These are phyloP conservation scores for Lolium rigidum DNA, from an alignment of 176 grass and related monocot species.

Conservation along the genomic window DNA sequence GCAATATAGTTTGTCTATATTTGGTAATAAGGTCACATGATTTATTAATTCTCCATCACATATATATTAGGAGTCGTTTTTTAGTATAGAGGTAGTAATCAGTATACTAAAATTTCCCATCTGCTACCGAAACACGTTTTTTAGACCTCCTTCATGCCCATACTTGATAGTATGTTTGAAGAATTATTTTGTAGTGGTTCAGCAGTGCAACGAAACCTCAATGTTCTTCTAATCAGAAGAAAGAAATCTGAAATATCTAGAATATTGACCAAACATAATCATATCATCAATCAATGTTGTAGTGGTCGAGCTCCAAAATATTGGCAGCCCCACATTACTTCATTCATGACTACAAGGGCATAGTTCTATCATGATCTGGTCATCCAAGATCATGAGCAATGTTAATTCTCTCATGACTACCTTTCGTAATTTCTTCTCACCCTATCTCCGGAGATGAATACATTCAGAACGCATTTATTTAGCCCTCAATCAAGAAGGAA, in stretches of 20 bases:
- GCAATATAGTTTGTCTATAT: not conserved
- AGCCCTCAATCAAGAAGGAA: no score
- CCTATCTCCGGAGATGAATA: no score
- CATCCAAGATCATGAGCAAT: not conserved
- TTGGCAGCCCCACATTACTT: no score
- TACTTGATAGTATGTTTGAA: not conserved
- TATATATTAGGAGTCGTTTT: not conserved
- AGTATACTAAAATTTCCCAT: not conserved
- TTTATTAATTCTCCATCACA: not conserved
- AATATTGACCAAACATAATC: no score
- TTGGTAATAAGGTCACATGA: not conserved
- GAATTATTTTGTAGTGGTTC: not conserved
- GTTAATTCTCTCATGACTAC: not conserved
- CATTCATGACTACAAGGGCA: no score
- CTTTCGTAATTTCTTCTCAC: not conserved
- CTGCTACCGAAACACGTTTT: not conserved
- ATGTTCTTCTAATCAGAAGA: no score
- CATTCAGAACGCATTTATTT: no score
- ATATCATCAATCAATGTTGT: no score
- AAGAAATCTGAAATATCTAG: no score
- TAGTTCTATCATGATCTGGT: no score
- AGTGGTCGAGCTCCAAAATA: no score
- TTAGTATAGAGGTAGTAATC: not conserved
- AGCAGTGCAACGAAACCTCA: no score
- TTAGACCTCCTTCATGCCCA: not conserved